These are phyloP conservation scores for Diaporthe citrichinensis DNA, from an alignment of 2,329 filamentous ascomycete species.

Conservation along the genomic window DNA sequence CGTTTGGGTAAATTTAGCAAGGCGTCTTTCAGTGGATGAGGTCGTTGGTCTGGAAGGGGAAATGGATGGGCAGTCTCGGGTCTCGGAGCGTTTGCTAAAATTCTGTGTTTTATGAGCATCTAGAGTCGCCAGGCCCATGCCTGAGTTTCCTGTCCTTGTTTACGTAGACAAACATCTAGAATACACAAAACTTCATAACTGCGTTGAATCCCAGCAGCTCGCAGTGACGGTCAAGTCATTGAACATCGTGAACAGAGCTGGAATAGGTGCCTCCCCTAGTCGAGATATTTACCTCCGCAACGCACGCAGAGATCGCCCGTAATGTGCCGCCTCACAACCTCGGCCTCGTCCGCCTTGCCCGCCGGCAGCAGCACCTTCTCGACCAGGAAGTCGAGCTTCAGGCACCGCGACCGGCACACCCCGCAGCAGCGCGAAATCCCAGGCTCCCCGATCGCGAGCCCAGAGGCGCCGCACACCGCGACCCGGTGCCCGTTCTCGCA, in stretches of 20 bases:
- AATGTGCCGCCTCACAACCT: constrained; percentile 43
- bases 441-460: constrained; percentile 67
- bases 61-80: background rate
- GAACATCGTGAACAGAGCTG: background rate
- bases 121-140: constrained; percentile 8
- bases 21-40: background rate
- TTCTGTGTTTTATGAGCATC: background rate
- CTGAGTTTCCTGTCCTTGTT: constrained; percentile 3
- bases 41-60: background rate
- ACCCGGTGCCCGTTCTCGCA: constrained; percentile 57
- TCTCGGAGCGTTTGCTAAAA: background rate
- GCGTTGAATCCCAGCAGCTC: background rate
- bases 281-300: constrained; percentile 55
- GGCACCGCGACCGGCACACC: constrained; percentile 67
- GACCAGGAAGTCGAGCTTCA: constrained; percentile 60
- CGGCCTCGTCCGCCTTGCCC: constrained; percentile 41
- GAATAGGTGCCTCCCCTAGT: constrained; percentile 38
- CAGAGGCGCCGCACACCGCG: constrained; percentile 63
- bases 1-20: constrained; percentile 65
- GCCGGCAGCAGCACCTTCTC: constrained; percentile 45
- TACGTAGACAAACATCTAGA: background rate
- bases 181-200: background rate
- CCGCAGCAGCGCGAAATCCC: constrained; percentile 68
- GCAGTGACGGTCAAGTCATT: background rate
- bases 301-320: constrained; percentile 49